A percentile compares a stretch with the other conserved stretches of the same genome.
These are phyloP conservation scores for Karstenula rhodostoma DNA, from an alignment of 2,329 filamentous ascomycete genomes.

Conservation along the genomic window DNA sequence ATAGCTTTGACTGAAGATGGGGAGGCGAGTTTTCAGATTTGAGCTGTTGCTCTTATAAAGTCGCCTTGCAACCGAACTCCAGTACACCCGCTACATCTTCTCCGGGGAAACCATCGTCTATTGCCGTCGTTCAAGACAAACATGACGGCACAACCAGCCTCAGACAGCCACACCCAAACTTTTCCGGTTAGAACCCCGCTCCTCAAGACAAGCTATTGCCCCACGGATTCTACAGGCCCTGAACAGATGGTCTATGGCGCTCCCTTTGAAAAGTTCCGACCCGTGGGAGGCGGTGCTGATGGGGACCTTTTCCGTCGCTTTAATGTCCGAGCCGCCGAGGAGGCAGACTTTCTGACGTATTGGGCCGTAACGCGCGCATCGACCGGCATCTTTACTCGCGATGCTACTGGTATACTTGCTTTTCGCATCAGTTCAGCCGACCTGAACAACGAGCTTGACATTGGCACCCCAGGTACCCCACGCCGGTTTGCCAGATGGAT, in stretches of 20 bases:
- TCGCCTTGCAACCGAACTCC: not conserved
- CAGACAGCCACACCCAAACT: not conserved
- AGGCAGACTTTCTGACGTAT: slow-evolving; percentile 18
- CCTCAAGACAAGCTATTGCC: not conserved
- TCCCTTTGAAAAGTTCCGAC: slow-evolving; percentile 20
- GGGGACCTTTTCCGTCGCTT: slow-evolving; percentile 21
- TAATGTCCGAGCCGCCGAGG: slow-evolving; percentile 18
- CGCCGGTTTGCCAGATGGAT: slow-evolving; percentile 15
- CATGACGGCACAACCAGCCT: not conserved
- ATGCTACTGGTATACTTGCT: slow-evolving; percentile 16
- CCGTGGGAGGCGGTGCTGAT: slow-evolving; percentile 17
- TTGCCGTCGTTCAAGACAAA: not conserved
- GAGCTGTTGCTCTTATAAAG: not conserved
- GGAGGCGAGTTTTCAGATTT: not conserved
- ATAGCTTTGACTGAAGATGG: not conserved
- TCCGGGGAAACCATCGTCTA: not conserved
- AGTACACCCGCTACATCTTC: not conserved
- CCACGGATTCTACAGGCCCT: not conserved
- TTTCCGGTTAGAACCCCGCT: not conserved
- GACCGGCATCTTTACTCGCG: slow-evolving; percentile 16
- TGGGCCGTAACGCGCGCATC: slow-evolving; percentile 12
- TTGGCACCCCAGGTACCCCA: slow-evolving; percentile 3
- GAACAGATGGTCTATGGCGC: slow-evolving; percentile 12
- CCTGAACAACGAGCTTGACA: slow-evolving; percentile 10
- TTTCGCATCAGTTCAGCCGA: slow-evolving; percentile 21